These are phyloP conservation scores for Acanthamoeba culbertsoni DNA, from an alignment of 208 protist genomes.

Conservation along the genomic window DNA sequence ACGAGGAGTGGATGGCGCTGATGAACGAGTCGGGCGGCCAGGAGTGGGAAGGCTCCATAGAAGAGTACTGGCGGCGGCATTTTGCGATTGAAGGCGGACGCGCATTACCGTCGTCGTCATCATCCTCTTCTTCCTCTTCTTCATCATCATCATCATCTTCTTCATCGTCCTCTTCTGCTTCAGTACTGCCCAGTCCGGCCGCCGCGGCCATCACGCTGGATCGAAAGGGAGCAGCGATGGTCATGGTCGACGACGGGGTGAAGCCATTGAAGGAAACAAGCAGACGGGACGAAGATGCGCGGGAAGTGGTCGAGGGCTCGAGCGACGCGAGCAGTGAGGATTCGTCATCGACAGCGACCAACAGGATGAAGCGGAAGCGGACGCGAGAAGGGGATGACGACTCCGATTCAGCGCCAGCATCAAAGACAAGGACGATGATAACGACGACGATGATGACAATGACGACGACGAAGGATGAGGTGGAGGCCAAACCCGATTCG, in stretches of 20 bases:
- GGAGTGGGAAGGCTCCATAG: background rate
- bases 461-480: background rate
- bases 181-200: background rate
- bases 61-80: constrained; percentile 1
- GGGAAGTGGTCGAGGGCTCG: too few relatives aligned
- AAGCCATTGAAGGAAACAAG: too few relatives aligned
- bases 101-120: background rate
- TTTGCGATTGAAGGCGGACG: background rate
- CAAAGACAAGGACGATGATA: background rate
- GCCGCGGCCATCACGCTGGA: background rate
- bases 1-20: constrained; percentile 33
- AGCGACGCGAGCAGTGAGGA: too few relatives aligned
- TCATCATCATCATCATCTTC: background rate
- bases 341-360: background rate
- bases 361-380: background rate
- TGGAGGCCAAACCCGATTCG: too few relatives aligned
- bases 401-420: background rate
- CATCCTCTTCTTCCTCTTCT: background rate
- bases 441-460: background rate
- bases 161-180: too few relatives aligned
- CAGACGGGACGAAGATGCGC: too few relatives aligned
- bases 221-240: background rate
- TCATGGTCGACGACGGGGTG: background rate
- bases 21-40: background rate
- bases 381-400: background rate